Conservation (phyloP, 441 rosid genomes). For the Gossypium trilobum region DNA sequence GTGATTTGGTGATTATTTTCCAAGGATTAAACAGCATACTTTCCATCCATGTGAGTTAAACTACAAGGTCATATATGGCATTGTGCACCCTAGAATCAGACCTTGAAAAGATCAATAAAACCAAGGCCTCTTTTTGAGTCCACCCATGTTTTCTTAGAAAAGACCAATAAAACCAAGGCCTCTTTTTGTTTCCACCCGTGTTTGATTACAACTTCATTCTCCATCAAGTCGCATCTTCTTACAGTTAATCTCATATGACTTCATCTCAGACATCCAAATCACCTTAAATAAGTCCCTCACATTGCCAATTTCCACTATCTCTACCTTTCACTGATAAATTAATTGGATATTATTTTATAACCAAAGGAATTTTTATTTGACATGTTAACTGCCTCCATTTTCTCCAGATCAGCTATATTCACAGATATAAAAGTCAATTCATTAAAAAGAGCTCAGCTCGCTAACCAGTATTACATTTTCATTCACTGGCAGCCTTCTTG, state of each 20-base stretch:
- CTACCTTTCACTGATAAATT: not conserved
- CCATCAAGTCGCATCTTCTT: not conserved
- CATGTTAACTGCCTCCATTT: not conserved
- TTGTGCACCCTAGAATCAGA: not conserved
- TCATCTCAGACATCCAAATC: not conserved
- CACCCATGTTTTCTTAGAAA: not conserved
- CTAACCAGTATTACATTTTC: not conserved
- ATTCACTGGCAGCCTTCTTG: not conserved
- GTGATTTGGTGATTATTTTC: not conserved
- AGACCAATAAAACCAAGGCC: not conserved
- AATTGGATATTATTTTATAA: not conserved
- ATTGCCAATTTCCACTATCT: not conserved
- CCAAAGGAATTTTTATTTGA: not conserved
- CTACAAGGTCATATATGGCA: conserved; percentile 1
- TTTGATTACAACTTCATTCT: not conserved
- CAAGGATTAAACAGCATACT: not conserved
- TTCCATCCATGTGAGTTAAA: not conserved
- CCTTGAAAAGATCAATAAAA: conserved; percentile 3
- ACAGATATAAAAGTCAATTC: not conserved
- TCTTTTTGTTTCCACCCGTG: not conserved
- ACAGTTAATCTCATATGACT: not conserved
- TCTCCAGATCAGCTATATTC: not conserved
- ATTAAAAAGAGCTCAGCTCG: not conserved
- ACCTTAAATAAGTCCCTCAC: not conserved
- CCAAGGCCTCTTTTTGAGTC: not conserved